These are phyloP conservation scores for Haematococcus lacustris DNA, from an alignment of 139 green algal genomes.

Conservation along the genomic window DNA sequence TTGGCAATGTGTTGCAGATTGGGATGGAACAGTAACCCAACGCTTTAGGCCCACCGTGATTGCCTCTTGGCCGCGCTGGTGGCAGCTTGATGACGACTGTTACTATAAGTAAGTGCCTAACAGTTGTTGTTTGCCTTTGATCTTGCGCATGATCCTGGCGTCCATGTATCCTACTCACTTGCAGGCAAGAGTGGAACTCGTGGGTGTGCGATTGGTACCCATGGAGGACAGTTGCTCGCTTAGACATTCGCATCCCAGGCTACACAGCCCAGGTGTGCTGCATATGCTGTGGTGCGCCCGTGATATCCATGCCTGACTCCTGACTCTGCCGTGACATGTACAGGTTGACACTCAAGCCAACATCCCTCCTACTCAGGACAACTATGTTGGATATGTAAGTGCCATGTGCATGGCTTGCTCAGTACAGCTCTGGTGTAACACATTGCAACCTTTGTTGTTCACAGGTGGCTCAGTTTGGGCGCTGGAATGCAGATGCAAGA, in stretches of 20 bases:
- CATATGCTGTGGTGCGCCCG: neutral
- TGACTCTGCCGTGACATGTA: too few relatives aligned
- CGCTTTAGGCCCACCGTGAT: slow-evolving; percentile 33
- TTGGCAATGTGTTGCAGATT: too few relatives aligned
- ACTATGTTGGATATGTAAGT: slow-evolving; percentile 33
- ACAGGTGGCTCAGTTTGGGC: slow-evolving; percentile 44
- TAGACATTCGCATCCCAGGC: slow-evolving; percentile 48
- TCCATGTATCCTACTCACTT: too few relatives aligned
- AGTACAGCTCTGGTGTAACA: too few relatives aligned
- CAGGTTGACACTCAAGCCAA: too few relatives aligned
- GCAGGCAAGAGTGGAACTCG: slow-evolving; percentile 18
- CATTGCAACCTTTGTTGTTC: too few relatives aligned
- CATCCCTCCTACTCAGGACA: slow-evolving; percentile 15
- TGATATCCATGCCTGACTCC: too few relatives aligned
- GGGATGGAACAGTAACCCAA: slow-evolving; percentile 34
- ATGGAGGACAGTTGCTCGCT: slow-evolving; percentile 26
- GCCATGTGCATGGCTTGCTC: too few relatives aligned
- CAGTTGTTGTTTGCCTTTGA: too few relatives aligned
- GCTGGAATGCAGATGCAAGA: slow-evolving; percentile 8
- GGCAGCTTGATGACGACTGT: slow-evolving; percentile 9
- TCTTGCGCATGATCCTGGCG: too few relatives aligned
- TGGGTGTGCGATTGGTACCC: slow-evolving; percentile 37
- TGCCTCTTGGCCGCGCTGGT: slow-evolving; percentile 44
- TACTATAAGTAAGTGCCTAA: slow-evolving; percentile 6
- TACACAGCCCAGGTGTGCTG: slow-evolving; percentile 28